These are phyloP conservation scores for Pterula multifida DNA, from an alignment of 1,284 basidiomycete genomes.

Conservation along the genomic window DNA sequence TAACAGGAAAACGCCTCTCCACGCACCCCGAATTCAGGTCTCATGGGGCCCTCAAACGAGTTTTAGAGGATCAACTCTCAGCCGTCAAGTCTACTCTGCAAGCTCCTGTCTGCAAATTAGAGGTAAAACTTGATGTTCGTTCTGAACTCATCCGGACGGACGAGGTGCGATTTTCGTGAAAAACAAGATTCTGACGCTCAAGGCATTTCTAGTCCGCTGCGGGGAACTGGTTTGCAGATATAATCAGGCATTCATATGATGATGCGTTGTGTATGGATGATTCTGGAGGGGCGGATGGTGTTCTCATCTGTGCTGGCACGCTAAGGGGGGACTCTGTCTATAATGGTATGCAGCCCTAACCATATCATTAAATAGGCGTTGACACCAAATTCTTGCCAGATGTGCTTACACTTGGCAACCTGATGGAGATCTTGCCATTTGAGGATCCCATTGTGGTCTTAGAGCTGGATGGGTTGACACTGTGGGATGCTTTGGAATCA, in stretches of 20 bases:
- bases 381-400: slow-evolving; percentile 42
- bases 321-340: slow-evolving; percentile 76
- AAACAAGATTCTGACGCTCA: not conserved
- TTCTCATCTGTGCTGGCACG: slow-evolving; percentile 79
- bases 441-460: slow-evolving; percentile 79
- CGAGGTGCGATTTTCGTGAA: slow-evolving; percentile 32
- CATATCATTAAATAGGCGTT: too few species aligned
- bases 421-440: slow-evolving; percentile 83
- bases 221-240: slow-evolving; percentile 87
- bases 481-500: slow-evolving; percentile 77
- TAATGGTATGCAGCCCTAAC: slow-evolving; percentile 56
- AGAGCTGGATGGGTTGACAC: slow-evolving; percentile 68
- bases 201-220: slow-evolving; percentile 59
- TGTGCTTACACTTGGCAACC: slow-evolving; percentile 69
- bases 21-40: slow-evolving; percentile 51
- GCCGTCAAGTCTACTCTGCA: slow-evolving; percentile 63
- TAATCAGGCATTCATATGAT: slow-evolving; percentile 78
- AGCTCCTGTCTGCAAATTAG: slow-evolving; percentile 61
- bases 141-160: slow-evolving; percentile 62
- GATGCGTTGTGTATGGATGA: slow-evolving; percentile 56
- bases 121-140: slow-evolving; percentile 64
- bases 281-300: slow-evolving; percentile 60
- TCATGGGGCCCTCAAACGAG: slow-evolving; percentile 41
- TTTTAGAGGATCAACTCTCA: slow-evolving; percentile 59
- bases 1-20: slow-evolving; percentile 50